Percentiles rank a stretch among this genome's conserved stretches.
Conservation (phyloP, 1,284 basidiomycete genomes). For the Marasmius tenuissimus region DNA sequence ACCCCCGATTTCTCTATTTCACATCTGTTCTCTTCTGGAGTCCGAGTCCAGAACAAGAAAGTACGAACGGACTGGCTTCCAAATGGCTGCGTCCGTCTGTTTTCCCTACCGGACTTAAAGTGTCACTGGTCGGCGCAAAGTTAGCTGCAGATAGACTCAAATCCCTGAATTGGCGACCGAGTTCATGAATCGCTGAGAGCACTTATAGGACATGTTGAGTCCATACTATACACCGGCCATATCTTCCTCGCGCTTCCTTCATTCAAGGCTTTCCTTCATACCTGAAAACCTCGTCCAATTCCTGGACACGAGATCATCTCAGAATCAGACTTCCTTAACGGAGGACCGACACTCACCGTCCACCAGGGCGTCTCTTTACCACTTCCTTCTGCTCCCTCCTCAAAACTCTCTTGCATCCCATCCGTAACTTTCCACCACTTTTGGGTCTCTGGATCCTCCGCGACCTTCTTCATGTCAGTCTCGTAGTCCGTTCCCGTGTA, state of each 20-base stretch:
- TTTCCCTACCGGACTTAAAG: no score
- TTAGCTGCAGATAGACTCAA: no score
- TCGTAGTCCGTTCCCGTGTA: slow-evolving; percentile 64
- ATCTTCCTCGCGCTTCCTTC: neutral
- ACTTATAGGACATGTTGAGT: no score
- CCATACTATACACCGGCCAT: no score
- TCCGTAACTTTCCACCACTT: slow-evolving; percentile 81
- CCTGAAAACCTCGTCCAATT: slow-evolving; percentile 70
- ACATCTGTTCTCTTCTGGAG: no score
- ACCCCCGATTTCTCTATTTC: no score
- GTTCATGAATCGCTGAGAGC: no score
- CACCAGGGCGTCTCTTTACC: slow-evolving; percentile 72
- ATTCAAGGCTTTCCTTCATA: slow-evolving; percentile 48
- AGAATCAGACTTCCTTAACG: neutral
- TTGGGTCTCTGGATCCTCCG: slow-evolving; percentile 65
- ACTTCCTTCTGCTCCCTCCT: slow-evolving; percentile 68
- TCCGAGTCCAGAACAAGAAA: no score
- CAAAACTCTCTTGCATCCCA: slow-evolving; percentile 75
- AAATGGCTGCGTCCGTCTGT: no score
- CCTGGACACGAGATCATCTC: slow-evolving; percentile 31
- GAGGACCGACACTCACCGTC: slow-evolving; percentile 41
- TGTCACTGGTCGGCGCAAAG: no score
- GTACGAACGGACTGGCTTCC: no score
- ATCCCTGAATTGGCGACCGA: no score
- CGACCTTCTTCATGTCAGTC: slow-evolving; percentile 65